Evolutionary conservation across 345 rosid species (phyloP), one percentile per base, ranked within the genome.

Genomic region (Raphanus sativus): DNA sequence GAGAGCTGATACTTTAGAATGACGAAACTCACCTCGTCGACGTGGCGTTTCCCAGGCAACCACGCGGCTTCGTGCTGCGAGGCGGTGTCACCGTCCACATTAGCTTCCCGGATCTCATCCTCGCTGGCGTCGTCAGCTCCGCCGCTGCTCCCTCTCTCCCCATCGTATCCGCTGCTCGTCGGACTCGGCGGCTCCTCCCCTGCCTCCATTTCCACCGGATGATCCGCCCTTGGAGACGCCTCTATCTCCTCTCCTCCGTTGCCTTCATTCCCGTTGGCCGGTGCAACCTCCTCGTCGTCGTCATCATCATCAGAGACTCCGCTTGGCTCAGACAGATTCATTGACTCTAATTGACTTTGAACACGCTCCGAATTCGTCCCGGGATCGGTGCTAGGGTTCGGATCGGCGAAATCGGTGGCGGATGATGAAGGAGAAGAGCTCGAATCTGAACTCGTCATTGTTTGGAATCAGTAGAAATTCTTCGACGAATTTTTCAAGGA

Each of bases 121-220:
- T 84, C 91, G 11, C 83, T 83, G 16, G 62, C 80, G 10, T 83
- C 92, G 8, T 78, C 78, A 42, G 77, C 73, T 80, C 86, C 88
- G 15, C 91, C 83, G 80, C 97, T 91, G 50, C 93, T 95, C 55
- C 98, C 98, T 87, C 94, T 89, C 87, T 85, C 98, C 25, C 93
- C 98, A 2, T 91, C 99, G 67, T 92, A 95, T 7, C 99, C 98
- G 33, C 99, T 92, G 65, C 97, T 95, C 58, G 91, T 89, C 17
- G 99, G 94, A 76, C 96, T 92, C 34, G 84, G 75, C 66, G 85
- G 89, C 65, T 81, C 85, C 34, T 82, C 89, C 42, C 77, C 83
- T 15, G 82, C 91, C 70, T 85, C 93, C 80, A 82, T 88, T 78
- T 89, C 90, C 48, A 84, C 71, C 75, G 85, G 92, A 77, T 83